Evolutionary conservation across 106 monocot species (phyloP).

Genomic region (Vanilla planifolia): DNA sequence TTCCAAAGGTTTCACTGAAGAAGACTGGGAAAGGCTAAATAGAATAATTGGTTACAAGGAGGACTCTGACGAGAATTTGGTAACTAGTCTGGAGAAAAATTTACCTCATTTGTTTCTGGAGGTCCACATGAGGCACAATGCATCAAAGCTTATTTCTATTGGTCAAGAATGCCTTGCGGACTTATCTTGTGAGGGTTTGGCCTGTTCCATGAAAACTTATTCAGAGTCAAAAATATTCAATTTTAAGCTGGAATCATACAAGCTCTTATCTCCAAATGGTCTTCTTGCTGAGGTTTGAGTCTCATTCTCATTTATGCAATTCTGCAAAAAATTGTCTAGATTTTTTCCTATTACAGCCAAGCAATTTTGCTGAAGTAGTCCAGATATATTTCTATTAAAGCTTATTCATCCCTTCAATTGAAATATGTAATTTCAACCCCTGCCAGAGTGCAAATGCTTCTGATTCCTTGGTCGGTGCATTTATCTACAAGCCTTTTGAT

Average conservation of each 20-base stretch:
- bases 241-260: slow-evolving; percentile 86
- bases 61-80: slow-evolving; percentile 40
- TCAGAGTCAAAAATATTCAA: slow-evolving; percentile 75
- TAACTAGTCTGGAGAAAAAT: slow-evolving; percentile 34
- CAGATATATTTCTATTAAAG: not conserved
- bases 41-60: slow-evolving; percentile 95
- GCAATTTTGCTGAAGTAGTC: slow-evolving; percentile 4
- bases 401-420: not conserved
- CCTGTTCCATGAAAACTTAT: slow-evolving; percentile 72
- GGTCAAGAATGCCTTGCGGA: slow-evolving; percentile 70
- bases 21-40: slow-evolving; percentile 87
- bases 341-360: not conserved
- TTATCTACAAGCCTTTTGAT: slow-evolving; percentile 87
- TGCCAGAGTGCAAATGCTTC: slow-evolving; percentile 71
- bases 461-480: slow-evolving; percentile 79
- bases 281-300: slow-evolving; percentile 84
- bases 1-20: slow-evolving; percentile 49
- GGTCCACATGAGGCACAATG: slow-evolving; percentile 93
- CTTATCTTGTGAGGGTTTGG: slow-evolving; percentile 78
- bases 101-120: slow-evolving; percentile 67
- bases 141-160: slow-evolving; percentile 58
- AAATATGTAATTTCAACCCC: not conserved
- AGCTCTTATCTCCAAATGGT: slow-evolving; percentile 76
- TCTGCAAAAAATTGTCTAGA: slow-evolving; percentile 1
- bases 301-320: not conserved